Evolutionary conservation across 108 stramenopile genomes (phyloP).

Genomic region (Skeletonema tropicum): DNA sequence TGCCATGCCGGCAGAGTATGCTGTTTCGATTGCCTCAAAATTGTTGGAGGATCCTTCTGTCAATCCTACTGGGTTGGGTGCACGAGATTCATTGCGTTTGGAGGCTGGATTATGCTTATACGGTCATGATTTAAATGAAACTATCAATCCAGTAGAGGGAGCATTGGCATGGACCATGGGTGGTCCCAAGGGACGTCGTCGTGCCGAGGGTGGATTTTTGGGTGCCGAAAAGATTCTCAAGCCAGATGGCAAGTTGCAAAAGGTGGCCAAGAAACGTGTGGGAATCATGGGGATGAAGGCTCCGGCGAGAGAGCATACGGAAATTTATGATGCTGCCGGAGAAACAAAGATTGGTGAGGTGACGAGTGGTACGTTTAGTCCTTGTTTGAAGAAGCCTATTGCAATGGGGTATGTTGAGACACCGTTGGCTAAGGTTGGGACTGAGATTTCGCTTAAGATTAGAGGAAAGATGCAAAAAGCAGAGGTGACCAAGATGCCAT

Average conservation of each 20-base stretch:
- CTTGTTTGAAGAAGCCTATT: constrained; percentile 93
- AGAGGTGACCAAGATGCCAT: constrained; percentile 95
- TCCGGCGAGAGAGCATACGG: constrained; percentile 92
- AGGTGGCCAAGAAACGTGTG: constrained; percentile 89
- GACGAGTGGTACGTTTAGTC: constrained; percentile 94
- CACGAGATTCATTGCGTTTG: constrained; percentile 96
- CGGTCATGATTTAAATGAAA: constrained; percentile 95
- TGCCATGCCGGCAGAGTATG: constrained; percentile 80
- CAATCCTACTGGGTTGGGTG: constrained; percentile 94
- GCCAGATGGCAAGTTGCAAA: constrained; percentile 90
- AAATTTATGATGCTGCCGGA: constrained; percentile 90
- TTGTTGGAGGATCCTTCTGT: constrained; percentile 82
- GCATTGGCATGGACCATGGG: constrained; percentile 96
- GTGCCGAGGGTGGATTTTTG: constrained; percentile 93
- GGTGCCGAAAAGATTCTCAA: constrained; percentile 93
- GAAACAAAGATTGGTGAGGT: constrained; percentile 90
- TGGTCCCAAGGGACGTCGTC: constrained; percentile 84
- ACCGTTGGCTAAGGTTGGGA: constrained; percentile 73
- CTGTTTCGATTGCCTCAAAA: constrained; percentile 79
- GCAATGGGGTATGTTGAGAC: constrained; percentile 99
- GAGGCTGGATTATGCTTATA: constrained; percentile 99
- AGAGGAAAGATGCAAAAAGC: constrained; percentile 93
- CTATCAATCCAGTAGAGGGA: constrained; percentile 94
- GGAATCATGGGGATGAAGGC: constrained; percentile 97
- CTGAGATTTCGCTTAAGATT: constrained; percentile 86